Evolutionary conservation across 2,329 filamentous ascomycete species (phyloP).

Genomic region (Aspergillus sp.): DNA sequence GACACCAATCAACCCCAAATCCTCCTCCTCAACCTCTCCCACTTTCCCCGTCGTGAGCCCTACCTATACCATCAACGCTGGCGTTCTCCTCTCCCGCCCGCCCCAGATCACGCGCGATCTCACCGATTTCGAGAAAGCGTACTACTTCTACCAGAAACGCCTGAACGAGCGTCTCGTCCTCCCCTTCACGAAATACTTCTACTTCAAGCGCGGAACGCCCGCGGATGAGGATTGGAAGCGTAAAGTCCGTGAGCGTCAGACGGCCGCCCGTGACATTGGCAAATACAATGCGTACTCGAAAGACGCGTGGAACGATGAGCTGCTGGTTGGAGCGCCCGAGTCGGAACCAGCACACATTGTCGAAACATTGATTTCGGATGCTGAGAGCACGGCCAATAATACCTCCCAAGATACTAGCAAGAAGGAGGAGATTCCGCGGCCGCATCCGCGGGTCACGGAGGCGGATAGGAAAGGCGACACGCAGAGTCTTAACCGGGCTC

Average conservation of each 20-base stretch:
- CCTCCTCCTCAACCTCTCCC: conserved; percentile 32
- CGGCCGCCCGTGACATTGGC: conserved; percentile 82
- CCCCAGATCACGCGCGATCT: conserved; percentile 84
- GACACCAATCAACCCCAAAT: conserved; percentile 42
- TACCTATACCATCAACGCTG: conserved; percentile 59
- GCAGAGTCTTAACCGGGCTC: conserved; percentile 74
- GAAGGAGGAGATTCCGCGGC: conserved; percentile 71
- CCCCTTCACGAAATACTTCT: conserved; percentile 88
- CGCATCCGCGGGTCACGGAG: conserved; percentile 71
- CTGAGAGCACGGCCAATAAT: conserved; percentile 57
- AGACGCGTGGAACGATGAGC: conserved; percentile 89
- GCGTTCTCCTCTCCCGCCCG: conserved; percentile 84
- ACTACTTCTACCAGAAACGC: conserved; percentile 95
- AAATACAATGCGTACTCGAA: conserved; percentile 75
- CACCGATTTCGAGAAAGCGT: conserved; percentile 87
- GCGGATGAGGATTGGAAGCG: conserved; percentile 86
- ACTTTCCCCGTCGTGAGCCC: conserved; percentile 39
- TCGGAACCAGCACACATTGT: conserved; percentile 68
- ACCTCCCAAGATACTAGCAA: conserved; percentile 51
- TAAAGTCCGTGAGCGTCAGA: conserved; percentile 76
- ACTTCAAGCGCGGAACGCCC: conserved; percentile 89
- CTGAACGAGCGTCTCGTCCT: conserved; percentile 89
- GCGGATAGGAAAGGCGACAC: conserved; percentile 77
- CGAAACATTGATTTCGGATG: conserved; percentile 74
- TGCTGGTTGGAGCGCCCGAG: conserved; percentile 73